These are phyloP conservation scores for Ceratocystis ficicola DNA, from an alignment of 2,329 filamentous ascomycete genomes.

Conservation along the genomic window DNA sequence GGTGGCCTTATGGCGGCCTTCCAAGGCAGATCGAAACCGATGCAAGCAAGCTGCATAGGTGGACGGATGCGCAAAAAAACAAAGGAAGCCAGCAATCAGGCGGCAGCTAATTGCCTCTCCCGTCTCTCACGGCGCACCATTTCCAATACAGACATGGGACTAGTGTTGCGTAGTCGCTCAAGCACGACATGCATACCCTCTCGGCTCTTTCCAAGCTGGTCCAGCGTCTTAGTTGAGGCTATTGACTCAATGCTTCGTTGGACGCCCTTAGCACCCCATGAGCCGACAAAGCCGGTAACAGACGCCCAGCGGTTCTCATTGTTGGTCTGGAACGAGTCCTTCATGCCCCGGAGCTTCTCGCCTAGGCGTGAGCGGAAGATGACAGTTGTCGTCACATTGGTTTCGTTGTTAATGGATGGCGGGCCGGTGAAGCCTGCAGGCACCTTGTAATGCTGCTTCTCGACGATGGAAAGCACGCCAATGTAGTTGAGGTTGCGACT, in stretches of 20 bases:
- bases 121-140: conserved; percentile 37
- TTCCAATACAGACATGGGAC: conserved; percentile 47
- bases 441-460: conserved; percentile 53
- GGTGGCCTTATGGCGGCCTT: not conserved
- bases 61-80: not conserved
- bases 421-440: conserved; percentile 27
- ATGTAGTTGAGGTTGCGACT: conserved; percentile 73
- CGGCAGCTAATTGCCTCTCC: conserved; percentile 6
- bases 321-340: conserved; percentile 34
- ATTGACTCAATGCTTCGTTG: conserved; percentile 70
- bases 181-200: conserved; percentile 76
- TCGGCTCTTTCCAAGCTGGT: conserved; percentile 66
- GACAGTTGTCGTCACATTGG: conserved; percentile 61
- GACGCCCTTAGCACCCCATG: conserved; percentile 57
- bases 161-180: conserved; percentile 51
- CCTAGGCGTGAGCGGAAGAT: conserved; percentile 61
- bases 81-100: not conserved
- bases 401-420: conserved; percentile 30
- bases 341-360: conserved; percentile 48
- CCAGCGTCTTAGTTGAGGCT: conserved; percentile 62
- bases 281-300: conserved; percentile 35
- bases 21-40: not conserved
- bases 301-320: conserved; percentile 40
- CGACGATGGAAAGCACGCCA: conserved; percentile 64
- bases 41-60: not conserved